Percentiles rank a stretch among this genome's conserved stretches.
Conservation (phyloP, 1,139 yeast species). For the Hansenula lynferdii region DNA sequence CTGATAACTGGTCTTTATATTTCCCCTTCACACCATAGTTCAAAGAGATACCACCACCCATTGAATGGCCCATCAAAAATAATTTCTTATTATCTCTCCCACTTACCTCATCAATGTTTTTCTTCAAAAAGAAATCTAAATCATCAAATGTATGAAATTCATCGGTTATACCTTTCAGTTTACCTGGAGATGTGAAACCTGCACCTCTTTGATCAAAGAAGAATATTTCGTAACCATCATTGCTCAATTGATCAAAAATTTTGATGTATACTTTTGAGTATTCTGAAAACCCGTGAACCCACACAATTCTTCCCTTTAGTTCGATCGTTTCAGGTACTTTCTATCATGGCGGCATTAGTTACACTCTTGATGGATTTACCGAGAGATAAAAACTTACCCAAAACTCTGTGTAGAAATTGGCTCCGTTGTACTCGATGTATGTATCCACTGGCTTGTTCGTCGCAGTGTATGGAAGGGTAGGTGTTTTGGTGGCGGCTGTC, state of each 20-base stretch:
- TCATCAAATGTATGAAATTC: constrained; percentile 64
- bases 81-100: constrained; percentile 35
- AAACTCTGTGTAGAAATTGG: background rate
- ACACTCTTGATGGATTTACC: background rate
- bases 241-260: constrained; percentile 53
- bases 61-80: constrained; percentile 76
- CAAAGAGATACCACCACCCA: constrained; percentile 88
- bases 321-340: constrained; percentile 30
- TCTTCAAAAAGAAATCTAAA: constrained; percentile 50
- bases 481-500: too few species aligned
- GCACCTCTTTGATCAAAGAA: constrained; percentile 88
- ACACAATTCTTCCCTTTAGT: constrained; percentile 52
- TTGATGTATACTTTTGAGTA: constrained; percentile 49
- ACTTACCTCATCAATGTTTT: constrained; percentile 28
- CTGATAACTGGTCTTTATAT: constrained; percentile 45
- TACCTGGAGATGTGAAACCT: constrained; percentile 66
- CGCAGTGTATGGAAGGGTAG: background rate
- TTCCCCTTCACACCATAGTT: constrained; percentile 73
- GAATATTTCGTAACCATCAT: constrained; percentile 66
- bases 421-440: background rate
- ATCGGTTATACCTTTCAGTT: constrained; percentile 58
- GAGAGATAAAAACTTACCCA: constrained; percentile 3
- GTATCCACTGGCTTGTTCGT: background rate
- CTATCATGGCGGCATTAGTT: constrained; percentile 4
- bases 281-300: constrained; percentile 84